Evolutionary conservation across 2,329 filamentous ascomycete species (phyloP), one percentile per base, ranked within the genome.

Genomic region (Aureobasidium sp.): DNA sequence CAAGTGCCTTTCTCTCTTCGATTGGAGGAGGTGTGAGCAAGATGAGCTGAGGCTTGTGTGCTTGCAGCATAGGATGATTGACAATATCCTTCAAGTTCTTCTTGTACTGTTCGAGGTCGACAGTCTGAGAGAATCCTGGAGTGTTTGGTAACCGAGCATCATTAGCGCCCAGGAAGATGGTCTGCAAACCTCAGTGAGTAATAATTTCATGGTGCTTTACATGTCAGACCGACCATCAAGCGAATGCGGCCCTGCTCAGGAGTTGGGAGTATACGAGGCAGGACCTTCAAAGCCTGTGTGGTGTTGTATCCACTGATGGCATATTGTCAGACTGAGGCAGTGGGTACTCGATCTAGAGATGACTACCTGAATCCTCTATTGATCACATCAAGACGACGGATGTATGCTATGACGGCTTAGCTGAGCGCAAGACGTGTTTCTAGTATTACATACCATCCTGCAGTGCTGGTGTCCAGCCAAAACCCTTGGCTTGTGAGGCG

Each of bases 111-210:
- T 87, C 81, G n/a, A 96, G 74, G 0, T 90, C 84, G 8, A 97
- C 83, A 72, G 93, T 86, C 74, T 97, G 94, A n/a, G 70, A 64
- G 13, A 67, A 66, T 56, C 84, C 85, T 4, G 79, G 79, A 5
- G 82, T 79, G 41, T 83, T 77, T 3, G 85, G 82, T 3, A 95
- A 74, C 61, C 86, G 86, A 3, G 93, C 87, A 74, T 97, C 94
- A 72, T 99, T 97, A 68, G 94, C 90, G 20, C 94, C 94, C 64
- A 97, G 86, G 67, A 96, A 87, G 63, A 96, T 76, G 42, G 88
- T 79, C 88, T 91, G 62, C 7, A 17, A 4, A 5, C 10, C 3
- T 20, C 7, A 15, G 17, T 23, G 20, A 39, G 26, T 15, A 36
- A 20, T 3, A 3, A 27, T 41, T 34, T 15, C 15, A 8, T 15